Conservation (phyloP, 2,329 filamentous ascomycete genomes). For the Tolypocladium sp. region DNA sequence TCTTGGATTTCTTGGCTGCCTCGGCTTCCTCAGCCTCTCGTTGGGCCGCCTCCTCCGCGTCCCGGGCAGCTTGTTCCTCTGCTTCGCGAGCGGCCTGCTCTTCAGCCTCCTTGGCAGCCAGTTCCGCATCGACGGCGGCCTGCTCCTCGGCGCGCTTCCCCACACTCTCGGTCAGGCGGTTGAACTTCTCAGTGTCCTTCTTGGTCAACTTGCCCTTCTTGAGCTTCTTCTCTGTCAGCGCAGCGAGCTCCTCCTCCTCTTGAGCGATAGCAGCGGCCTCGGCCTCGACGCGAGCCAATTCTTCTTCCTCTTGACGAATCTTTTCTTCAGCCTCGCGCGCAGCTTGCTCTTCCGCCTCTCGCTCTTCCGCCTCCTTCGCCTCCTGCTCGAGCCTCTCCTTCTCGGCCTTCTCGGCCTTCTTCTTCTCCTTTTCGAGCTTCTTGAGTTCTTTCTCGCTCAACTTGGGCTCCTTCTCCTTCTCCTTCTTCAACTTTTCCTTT, state of each 20-base stretch:
- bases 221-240: conserved; percentile 37
- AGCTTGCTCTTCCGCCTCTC: conserved; percentile 20
- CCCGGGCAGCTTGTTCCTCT: conserved; percentile 6
- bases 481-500: conserved; percentile 27
- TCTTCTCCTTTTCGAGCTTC: conserved; percentile 40
- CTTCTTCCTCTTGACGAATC: conserved; percentile 16
- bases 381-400: conserved; percentile 18
- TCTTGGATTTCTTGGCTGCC: conserved; percentile 31
- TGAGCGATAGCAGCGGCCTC: conserved; percentile 12
- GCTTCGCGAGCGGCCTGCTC: conserved; percentile 27
- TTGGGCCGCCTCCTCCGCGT: conserved; percentile 12
- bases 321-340: conserved; percentile 18
- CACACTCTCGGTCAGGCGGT: conserved; percentile 24
- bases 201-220: conserved; percentile 37
- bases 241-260: conserved; percentile 29
- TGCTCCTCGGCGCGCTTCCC: conserved; percentile 24
- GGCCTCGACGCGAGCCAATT: conserved; percentile 13
- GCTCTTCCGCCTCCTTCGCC: conserved; percentile 14
- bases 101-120: conserved; percentile 24
- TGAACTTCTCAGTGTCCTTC: conserved; percentile 35
- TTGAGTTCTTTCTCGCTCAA: conserved; percentile 41
- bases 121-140: conserved; percentile 16
- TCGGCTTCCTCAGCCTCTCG: conserved; percentile 26
- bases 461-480: conserved; percentile 28
- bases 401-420: conserved; percentile 30